These are phyloP conservation scores for Lecanicillium sp. DNA, from an alignment of 2,329 filamentous ascomycete genomes.

Conservation along the genomic window DNA sequence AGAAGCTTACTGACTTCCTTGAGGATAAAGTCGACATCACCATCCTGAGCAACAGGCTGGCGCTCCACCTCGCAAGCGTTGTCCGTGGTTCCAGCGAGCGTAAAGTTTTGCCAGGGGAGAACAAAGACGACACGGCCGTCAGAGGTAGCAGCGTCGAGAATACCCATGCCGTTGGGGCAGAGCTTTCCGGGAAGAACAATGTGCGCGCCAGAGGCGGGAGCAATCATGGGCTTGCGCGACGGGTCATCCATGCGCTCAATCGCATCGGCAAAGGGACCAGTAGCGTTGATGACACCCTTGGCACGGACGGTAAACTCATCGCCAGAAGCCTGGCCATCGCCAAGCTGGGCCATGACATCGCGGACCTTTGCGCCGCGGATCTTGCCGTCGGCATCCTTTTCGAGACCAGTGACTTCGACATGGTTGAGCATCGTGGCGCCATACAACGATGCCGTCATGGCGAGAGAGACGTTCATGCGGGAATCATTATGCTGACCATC, in stretches of 20 bases:
- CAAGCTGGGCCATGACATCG: conserved; percentile 52
- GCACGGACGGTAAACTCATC: conserved; percentile 63
- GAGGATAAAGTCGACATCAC: conserved; percentile 77
- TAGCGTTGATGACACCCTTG: conserved; percentile 77
- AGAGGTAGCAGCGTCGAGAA: conserved; percentile 73
- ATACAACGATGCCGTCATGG: conserved; percentile 71
- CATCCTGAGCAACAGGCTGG: conserved; percentile 64
- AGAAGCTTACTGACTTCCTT: conserved; percentile 70
- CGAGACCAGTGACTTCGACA: conserved; percentile 65
- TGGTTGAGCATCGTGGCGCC: conserved; percentile 76
- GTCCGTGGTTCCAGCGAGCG: conserved; percentile 77
- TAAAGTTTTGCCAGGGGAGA: conserved; percentile 79
- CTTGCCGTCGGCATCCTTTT: conserved; percentile 61
- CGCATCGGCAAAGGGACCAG: conserved; percentile 72
- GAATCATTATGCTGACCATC: conserved; percentile 84
- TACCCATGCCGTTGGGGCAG: conserved; percentile 71
- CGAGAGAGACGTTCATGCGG: conserved; percentile 78
- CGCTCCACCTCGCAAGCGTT: conserved; percentile 59
- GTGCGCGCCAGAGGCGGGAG: conserved; percentile 75
- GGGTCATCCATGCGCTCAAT: conserved; percentile 76
- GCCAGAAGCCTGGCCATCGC: conserved; percentile 44
- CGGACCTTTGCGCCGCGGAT: conserved; percentile 55
- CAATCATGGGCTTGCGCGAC: conserved; percentile 61
- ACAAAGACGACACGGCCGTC: conserved; percentile 87
- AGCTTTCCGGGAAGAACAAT: conserved; percentile 73